Conservation (phyloP, 2,329 filamentous ascomycete species). For the Macrophomina pseudophaseolina region DNA sequence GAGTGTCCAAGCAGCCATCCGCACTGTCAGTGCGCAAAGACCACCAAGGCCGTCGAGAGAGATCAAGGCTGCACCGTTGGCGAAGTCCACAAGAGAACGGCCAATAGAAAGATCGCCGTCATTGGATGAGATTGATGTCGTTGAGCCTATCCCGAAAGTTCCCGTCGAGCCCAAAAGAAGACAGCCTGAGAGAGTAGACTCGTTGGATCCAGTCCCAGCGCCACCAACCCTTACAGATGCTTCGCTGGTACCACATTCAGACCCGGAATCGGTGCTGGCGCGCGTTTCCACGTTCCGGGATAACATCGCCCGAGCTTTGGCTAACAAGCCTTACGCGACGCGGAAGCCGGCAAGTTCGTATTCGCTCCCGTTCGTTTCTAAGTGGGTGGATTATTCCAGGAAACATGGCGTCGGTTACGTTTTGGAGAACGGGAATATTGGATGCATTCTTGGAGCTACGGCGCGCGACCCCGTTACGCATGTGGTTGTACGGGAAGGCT, state of each 20-base stretch:
- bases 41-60: slow-evolving; percentile 23
- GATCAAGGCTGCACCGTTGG: slow-evolving; percentile 2
- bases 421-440: slow-evolving; percentile 79
- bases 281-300: slow-evolving; percentile 52
- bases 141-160: slow-evolving; percentile 2
- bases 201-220: slow-evolving; percentile 1
- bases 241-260: slow-evolving; percentile 41
- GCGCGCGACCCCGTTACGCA: slow-evolving; percentile 66
- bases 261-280: slow-evolving; percentile 52
- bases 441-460: slow-evolving; percentile 63
- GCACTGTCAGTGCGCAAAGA: slow-evolving; percentile 24
- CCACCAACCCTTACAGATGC: background rate
- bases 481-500: slow-evolving; percentile 72
- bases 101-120: slow-evolving; percentile 9
- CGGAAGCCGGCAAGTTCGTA: slow-evolving; percentile 58
- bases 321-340: slow-evolving; percentile 43
- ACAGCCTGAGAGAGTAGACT: slow-evolving; percentile 23
- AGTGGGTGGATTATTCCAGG: slow-evolving; percentile 90
- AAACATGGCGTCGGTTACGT: slow-evolving; percentile 87
- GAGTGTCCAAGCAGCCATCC: slow-evolving; percentile 39
- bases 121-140: slow-evolving; percentile 4
- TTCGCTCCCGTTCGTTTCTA: slow-evolving; percentile 64
- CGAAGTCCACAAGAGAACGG: slow-evolving; percentile 16
- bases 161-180: background rate
- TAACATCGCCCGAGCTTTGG: slow-evolving; percentile 52